Evolutionary conservation across 2,329 filamentous ascomycete species (phyloP), one percentile per base, ranked within the genome.

Genomic region (Phaeosphaeria sp.): DNA sequence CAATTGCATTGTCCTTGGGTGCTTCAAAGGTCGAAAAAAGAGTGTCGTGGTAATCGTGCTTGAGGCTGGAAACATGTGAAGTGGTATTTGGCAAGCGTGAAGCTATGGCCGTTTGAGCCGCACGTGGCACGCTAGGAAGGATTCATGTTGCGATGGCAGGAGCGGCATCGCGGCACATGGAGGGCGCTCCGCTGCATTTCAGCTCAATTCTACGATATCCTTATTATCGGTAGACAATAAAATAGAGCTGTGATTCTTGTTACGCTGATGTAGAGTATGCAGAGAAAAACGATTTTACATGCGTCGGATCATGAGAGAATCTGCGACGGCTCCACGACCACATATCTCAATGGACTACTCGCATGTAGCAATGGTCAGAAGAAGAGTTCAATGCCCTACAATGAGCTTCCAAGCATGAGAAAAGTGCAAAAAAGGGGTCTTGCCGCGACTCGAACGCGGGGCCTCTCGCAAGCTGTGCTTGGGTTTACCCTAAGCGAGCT

Each of bases 401-500:
- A 3, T 3, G 11, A 6, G 25, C 30, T 36, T 36, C 15, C 17
- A 21, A 40, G 13, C 21, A 49, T 45, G 45, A 59, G 55, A 62
- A 47, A 51, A 22, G 39, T 3, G 54, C 53, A 62, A 62, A 60
- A 63, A 49, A 52, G 24, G 63, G 66, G 66, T 68, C 66, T 59
- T 67, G 57, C 66, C 66, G 66, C 64, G 64, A 68, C 63, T 67
- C 66, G 66, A 68, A 68, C 64, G 64, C 66, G 64, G 66, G 66
- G 66, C 66, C 66, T 68, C 66, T 68, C 66, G 66, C 66, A 67
- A 56, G 49, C 53, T 49, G 18, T 64, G 58, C 65, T 69, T 57
- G 60, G 66, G 57, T 50, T 43, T 24, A 47, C 85, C 85, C 86
- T 87, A 87, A 87, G 86, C 85, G 84, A 86, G 45, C 47, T 49